A percentile compares a stretch with the other conserved stretches of the same genome.
phyloP scores from a whole-genome alignment of 371 early-diverging fungal species.

The Entomophthora muscae region DNA sequence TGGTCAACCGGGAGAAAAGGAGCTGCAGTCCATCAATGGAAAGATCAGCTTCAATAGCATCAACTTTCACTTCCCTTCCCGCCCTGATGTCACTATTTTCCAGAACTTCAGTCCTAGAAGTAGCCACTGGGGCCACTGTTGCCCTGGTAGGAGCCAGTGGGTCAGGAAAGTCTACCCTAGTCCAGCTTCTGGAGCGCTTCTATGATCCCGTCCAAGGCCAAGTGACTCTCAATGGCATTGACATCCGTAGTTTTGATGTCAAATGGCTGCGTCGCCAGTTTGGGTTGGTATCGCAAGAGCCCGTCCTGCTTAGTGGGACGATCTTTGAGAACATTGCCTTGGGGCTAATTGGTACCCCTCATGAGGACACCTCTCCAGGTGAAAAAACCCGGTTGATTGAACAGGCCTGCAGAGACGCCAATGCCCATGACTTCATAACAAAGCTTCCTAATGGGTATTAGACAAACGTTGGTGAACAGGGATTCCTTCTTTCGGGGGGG shows the following conservation, averaged over 20 bases:
- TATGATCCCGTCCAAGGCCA: slow-evolving; percentile 49
- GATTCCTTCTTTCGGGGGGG: slow-evolving; percentile 25
- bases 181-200: slow-evolving; percentile 76
- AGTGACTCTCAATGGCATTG: slow-evolving; percentile 46
- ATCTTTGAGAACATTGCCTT: slow-evolving; percentile 60
- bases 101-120: slow-evolving; percentile 31
- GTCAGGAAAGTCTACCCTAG: slow-evolving; percentile 72
- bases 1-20: slow-evolving; percentile 6
- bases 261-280: slow-evolving; percentile 56
- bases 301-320: slow-evolving; percentile 61
- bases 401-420: slow-evolving; percentile 38
- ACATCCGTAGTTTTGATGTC: slow-evolving; percentile 43
- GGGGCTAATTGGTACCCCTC: slow-evolving; percentile 23
- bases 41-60: slow-evolving; percentile 51
- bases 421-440: slow-evolving; percentile 53
- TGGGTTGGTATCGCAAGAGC: slow-evolving; percentile 76
- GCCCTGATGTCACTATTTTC: slow-evolving; percentile 45
- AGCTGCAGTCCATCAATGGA: slow-evolving; percentile 20
- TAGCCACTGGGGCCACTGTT: slow-evolving; percentile 51
- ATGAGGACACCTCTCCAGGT: slow-evolving; percentile 13
- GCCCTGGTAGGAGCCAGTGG: no score
- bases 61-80: slow-evolving; percentile 52
- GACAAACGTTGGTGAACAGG: slow-evolving; percentile 44
- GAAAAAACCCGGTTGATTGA: slow-evolving; percentile 16
- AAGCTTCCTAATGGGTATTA: slow-evolving; percentile 54